Conservation (phyloP, 2,329 filamentous ascomycete species). For the Diaporthe vaccinii region DNA sequence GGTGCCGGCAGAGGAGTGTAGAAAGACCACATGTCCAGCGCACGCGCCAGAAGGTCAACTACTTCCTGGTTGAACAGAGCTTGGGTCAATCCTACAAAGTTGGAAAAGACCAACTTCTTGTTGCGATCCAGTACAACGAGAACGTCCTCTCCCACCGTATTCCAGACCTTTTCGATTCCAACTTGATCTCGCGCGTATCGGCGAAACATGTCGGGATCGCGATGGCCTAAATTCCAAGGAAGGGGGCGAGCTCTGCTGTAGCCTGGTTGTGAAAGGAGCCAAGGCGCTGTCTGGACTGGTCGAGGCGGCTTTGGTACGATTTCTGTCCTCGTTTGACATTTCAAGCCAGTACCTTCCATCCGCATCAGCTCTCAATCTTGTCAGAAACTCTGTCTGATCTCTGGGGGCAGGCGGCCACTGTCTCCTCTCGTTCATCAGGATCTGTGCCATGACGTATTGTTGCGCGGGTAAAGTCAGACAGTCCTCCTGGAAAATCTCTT, state of each 20-base stretch:
- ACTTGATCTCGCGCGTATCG: background rate
- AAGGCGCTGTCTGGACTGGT: background rate
- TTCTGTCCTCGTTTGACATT: background rate
- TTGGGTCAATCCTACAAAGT: constrained; percentile 40
- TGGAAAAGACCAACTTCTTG: constrained; percentile 40
- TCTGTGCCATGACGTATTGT: background rate
- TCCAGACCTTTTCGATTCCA: background rate
- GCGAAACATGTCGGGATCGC: background rate
- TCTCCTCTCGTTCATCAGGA: background rate
- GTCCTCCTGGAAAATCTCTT: background rate
- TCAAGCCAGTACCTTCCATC: background rate
- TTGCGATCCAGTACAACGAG: constrained; percentile 36
- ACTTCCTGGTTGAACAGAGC: constrained; percentile 34
- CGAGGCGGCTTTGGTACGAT: background rate
- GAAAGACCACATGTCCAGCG: constrained; percentile 42
- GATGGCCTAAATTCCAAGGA: background rate
- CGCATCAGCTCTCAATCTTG: background rate
- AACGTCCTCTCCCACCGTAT: constrained; percentile 35
- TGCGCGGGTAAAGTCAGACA: background rate
- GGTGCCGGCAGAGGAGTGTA: constrained; percentile 42
- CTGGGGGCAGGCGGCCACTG: background rate
- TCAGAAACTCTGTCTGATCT: background rate
- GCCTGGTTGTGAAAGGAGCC: background rate
- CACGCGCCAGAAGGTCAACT: constrained; percentile 20
- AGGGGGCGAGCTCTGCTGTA: background rate